phyloP scores from a whole-genome alignment of 148 eudicot species.

The Cornus florida region DNA sequence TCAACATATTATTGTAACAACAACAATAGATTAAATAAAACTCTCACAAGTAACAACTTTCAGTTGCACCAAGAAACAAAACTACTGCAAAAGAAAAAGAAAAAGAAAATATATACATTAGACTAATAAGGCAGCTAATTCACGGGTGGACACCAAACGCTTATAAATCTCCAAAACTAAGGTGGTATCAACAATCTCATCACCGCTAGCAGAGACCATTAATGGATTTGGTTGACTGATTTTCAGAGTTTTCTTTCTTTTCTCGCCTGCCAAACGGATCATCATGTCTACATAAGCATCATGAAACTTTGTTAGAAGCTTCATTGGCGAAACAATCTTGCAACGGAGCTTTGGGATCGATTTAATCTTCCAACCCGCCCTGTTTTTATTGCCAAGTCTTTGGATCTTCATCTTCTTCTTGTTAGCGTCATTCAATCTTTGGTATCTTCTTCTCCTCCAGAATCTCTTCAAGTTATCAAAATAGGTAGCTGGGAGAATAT shows the following conservation, averaged over 20 bases:
- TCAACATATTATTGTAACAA: neutral
- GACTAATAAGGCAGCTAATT: conserved; percentile 1
- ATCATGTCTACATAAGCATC: neutral
- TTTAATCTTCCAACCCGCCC: neutral
- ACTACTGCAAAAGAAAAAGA: too few relatives aligned
- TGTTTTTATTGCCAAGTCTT: conserved; percentile 15
- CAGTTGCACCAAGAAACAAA: too few relatives aligned
- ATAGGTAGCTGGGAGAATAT: neutral
- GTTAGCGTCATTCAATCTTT: conserved; percentile 9
- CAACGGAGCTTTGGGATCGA: conserved; percentile 4
- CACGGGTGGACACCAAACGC: conserved; percentile 14
- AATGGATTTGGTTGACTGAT: neutral
- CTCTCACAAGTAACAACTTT: too few relatives aligned
- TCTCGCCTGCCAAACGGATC: neutral
- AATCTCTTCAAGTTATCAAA: conserved; percentile 15
- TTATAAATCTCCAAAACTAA: conserved; percentile 21
- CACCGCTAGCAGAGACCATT: neutral
- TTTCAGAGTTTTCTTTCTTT: neutral
- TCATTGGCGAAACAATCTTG: conserved; percentile 7
- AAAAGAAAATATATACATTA: neutral
- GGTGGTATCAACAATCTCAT: conserved; percentile 12
- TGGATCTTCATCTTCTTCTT: conserved; percentile 18
- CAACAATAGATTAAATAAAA: too few relatives aligned
- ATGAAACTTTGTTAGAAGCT: conserved; percentile 10
- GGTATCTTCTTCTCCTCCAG: conserved; percentile 27